Percentiles rank a stretch among this genome's conserved stretches.
Evolutionary conservation across 73 alveolate genomes (phyloP).

Genomic region (Paramecium biaurelia): DNA sequence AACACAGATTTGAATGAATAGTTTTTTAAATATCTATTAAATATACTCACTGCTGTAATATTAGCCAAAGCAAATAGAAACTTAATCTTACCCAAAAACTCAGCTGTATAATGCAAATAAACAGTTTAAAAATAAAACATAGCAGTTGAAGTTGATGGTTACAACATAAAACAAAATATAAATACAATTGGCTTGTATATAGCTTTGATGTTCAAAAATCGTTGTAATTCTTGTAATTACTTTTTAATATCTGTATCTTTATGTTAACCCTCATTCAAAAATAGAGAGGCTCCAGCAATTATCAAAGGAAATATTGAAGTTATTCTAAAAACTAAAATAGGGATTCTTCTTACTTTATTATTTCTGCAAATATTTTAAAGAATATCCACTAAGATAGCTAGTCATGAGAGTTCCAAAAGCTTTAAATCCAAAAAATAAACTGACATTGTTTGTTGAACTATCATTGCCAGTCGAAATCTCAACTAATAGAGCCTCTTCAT

Average conservation of each 20-base stretch:
- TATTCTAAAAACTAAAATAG: conserved; percentile 32
- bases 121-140: conserved; percentile 61
- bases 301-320: conserved; percentile 57
- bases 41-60: conserved; percentile 71
- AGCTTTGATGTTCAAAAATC: conserved; percentile 27
- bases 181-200: conserved; percentile 58
- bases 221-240: conserved; percentile 29
- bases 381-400: conserved; percentile 47
- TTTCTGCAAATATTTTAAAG: conserved; percentile 36
- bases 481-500: conserved; percentile 34
- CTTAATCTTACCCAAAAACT: conserved; percentile 67
- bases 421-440: conserved; percentile 56
- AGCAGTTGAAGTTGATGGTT: conserved; percentile 57
- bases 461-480: conserved; percentile 28
- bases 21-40: conserved; percentile 66
- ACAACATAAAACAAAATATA: conserved; percentile 53
- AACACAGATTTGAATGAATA: conserved; percentile 68
- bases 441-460: conserved; percentile 58
- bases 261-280: conserved; percentile 25
- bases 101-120: conserved; percentile 46
- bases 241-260: not conserved
- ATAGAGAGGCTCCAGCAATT: conserved; percentile 33
- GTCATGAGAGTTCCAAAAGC: conserved; percentile 58
- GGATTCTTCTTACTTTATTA: not conserved
- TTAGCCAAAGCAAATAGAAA: conserved; percentile 76